Base-by-base conservation (phyloP, 495 filamentous ascomycete species). In the Daldinia childiae region DNA sequence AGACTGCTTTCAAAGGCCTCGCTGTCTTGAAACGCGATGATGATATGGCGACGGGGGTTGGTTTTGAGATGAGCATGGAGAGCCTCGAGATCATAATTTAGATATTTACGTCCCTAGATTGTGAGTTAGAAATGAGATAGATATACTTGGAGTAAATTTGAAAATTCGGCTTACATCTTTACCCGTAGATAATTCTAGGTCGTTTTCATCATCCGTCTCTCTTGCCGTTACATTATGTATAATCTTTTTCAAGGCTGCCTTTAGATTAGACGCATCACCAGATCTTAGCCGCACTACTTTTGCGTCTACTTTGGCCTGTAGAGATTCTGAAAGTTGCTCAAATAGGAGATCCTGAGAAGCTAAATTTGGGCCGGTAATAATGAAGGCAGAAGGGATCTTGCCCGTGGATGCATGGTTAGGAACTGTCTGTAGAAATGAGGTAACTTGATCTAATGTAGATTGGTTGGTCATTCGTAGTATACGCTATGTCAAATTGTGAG, bases 51-150 rank as follows among this genome's bases (percentile, higher is more conserved):
- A 27, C 86, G 85, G 8, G 80, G 77, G 45, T 87, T 83, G 58
- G 80, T 80, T 48, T 83, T 82, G 14, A 93, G 84, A 77, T 82
- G 84, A 30, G 89, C 87, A 62, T 90, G 80, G 7, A 99, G 83
- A n/a, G 92, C 86, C 71, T 95, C 90, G 12, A 98, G 84, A 75
- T 98, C 96, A 74, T 98, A 98, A 68, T 91, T 91, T n/a, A 98
- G 85, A 54, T 93, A 87, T 80, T 90, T 90, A 32, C 87, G 86
- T 1, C 88, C 89, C 87, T 91, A 73, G n/a, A 64, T 38, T 21
- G 50, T 74, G 11, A 36, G 66, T 55, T 61, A 54, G 30, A 43
- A 54, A 26, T 34, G 1, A 27, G 36, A 6, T 43, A 29, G 26
- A 34, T 43, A 29, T 21, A 27, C 39, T 50, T 3, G 24, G 17